A percentile compares a stretch with the other conserved stretches of the same genome.
These are phyloP conservation scores for Pythium vanterpoolii DNA, from an alignment of 352 stramenopile species.

Conservation along the genomic window DNA sequence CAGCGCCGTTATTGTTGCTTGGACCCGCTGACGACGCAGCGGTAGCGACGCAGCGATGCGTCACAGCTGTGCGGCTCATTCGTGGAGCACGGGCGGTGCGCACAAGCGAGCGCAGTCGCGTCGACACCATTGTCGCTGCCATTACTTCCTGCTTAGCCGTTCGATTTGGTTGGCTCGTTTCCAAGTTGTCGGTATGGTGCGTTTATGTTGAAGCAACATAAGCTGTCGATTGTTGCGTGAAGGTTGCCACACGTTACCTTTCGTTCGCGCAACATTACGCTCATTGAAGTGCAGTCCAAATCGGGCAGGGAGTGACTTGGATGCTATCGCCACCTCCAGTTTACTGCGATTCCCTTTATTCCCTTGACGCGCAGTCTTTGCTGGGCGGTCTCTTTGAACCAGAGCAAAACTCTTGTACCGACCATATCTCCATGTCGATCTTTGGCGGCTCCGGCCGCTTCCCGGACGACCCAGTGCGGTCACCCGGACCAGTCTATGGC, in stretches of 20 bases:
- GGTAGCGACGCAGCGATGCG: background rate
- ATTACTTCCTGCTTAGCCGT: slow-evolving; percentile 2
- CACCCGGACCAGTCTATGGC: slow-evolving; percentile 71
- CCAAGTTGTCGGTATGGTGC: slow-evolving; percentile 1
- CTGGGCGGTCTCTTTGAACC: background rate
- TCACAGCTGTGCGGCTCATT: background rate
- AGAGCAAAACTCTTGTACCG: background rate
- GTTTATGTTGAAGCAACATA: slow-evolving; percentile 1
- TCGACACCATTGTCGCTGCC: background rate
- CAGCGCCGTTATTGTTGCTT: background rate
- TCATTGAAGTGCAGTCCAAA: slow-evolving; percentile 7
- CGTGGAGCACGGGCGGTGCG: background rate
- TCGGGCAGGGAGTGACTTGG: background rate
- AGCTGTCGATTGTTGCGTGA: background rate
- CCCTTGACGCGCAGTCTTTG: background rate
- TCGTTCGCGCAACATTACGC: slow-evolving; percentile 11
- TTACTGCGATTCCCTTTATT: background rate
- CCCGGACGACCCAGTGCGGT: slow-evolving; percentile 62
- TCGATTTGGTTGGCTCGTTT: background rate
- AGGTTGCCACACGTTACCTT: background rate
- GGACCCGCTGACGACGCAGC: background rate
- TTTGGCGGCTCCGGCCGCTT: slow-evolving; percentile 79
- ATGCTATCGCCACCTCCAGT: background rate
- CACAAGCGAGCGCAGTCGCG: slow-evolving; percentile 3
- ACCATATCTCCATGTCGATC: slow-evolving; percentile 50